Evolutionary conservation across 2,329 filamentous ascomycete species (phyloP), one percentile per base, ranked within the genome.

Genomic region (Hymenoscyphus scutula): DNA sequence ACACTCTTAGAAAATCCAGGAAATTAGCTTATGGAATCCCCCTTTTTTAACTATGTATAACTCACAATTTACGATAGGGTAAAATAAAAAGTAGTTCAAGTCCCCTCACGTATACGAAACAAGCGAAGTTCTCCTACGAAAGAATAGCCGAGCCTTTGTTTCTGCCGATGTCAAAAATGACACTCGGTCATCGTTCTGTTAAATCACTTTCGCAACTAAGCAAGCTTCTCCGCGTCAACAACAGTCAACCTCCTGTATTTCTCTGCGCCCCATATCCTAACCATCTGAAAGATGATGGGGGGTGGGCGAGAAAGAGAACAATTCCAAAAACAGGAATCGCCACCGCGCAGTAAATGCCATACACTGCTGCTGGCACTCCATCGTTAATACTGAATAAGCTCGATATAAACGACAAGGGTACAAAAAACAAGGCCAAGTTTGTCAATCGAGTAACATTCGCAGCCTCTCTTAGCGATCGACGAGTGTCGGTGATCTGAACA

Each of bases 371-470:
- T 15, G 34, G 23, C 10, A 48, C 34, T 29, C 25, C 29, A 3
- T 57, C 59, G 48, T 63, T 60, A 17, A 63, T 63, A 38, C 61
- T 60, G 29, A 63, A 59, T 11, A 59, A 17, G 17, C 41, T 29
- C 10, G 57, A 41, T 13, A 64, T 54, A 55, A 64, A 64, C 23
- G 38, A 41, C 23, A 64, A 32, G 23, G 62, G 62, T 17, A 64
- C 59, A 41, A 61, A 64, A 3, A 64, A 17, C 7, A 64, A 23
- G 3, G 62, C 59, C 25, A 64, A 38, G 51, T 57, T 55, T 6
- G 64, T 66, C 41, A 67, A 55, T 29, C 65, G 53, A 2, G 61
- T 63, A 15, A 65, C 60, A 29, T 65, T 67, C 11, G 59, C 54
- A 29, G 63, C 56, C 53, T 65, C 61, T 23, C 19, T 60, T n/a